Evolutionary conservation across 1,284 basidiomycete species (phyloP).

Genomic region (Cryptococcus sp.): DNA sequence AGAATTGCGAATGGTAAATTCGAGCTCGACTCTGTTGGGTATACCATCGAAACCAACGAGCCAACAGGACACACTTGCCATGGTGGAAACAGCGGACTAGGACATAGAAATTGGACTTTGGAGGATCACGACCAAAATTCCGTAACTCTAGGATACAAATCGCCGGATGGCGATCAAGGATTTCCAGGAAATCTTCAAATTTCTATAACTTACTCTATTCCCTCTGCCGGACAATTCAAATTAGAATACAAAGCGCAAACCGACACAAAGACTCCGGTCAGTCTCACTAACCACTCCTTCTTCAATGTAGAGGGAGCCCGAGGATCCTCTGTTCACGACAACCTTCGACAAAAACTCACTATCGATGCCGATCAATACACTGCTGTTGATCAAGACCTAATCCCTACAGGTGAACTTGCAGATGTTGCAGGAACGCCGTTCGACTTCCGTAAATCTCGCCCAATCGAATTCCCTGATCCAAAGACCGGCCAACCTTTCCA

Average conservation of each 20-base stretch:
- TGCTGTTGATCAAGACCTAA: conserved; percentile 19
- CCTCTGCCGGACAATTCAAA: conserved; percentile 7
- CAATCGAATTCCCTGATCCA: conserved; percentile 7
- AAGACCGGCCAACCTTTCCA: conserved; percentile 11
- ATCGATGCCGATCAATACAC: conserved; percentile 26
- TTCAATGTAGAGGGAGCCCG: conserved; percentile 26
- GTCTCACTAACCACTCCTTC: conserved; percentile 31
- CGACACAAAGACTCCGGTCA: conserved; percentile 25
- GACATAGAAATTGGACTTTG: conserved; percentile 24
- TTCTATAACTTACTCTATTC: conserved; percentile 15
- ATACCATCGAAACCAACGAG: conserved; percentile 9
- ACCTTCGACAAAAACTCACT: conserved; percentile 4
- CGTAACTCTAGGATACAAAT: conserved; percentile 17
- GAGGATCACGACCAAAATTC: conserved; percentile 6
- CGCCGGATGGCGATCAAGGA: conserved; percentile 19
- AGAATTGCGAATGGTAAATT: conserved; percentile 12
- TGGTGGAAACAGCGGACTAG: conserved; percentile 25
- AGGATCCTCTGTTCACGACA: conserved; percentile 9
- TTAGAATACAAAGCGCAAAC: conserved; percentile 12
- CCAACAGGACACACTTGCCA: conserved; percentile 19
- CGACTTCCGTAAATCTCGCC: conserved; percentile 14
- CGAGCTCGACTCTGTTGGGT: background rate
- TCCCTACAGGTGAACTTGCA: conserved; percentile 26
- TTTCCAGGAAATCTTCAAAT: conserved; percentile 12
- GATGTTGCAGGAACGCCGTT: conserved; percentile 13